Percentiles rank a stretch among this genome's conserved stretches.
Conservation (phyloP, 345 rosid genomes). For the Bruguiera gymnorhiza region DNA sequence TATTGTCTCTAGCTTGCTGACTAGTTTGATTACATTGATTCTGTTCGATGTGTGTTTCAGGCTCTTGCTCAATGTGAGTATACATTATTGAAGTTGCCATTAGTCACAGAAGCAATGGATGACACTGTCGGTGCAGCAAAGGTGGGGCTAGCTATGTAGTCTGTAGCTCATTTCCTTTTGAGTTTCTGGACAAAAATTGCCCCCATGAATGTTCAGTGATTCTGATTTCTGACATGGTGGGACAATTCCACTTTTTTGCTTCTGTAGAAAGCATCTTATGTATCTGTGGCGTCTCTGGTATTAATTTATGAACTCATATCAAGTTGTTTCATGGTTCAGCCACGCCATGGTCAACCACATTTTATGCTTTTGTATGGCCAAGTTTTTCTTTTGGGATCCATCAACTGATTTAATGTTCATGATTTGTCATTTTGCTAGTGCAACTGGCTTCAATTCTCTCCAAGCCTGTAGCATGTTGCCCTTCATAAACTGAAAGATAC, state of each 20-base stretch:
- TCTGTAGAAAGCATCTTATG: too few species aligned
- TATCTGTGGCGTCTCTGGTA: too few species aligned
- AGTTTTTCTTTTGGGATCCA: not conserved
- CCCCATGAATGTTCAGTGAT: not conserved
- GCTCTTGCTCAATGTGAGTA: too few species aligned
- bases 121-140: constrained; percentile 98
- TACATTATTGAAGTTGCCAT: too few species aligned
- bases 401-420: not conserved
- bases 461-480: constrained; percentile 57
- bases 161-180: not conserved
- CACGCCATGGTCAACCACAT: too few species aligned
- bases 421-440: not conserved
- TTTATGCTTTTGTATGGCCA: too few species aligned
- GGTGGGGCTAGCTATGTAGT: constrained; percentile 36
- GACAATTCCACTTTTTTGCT: not conserved
- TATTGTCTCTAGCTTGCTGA: too few species aligned
- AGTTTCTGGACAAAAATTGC: not conserved
- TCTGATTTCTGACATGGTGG: not conserved
- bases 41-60: too few species aligned
- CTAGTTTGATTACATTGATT: too few species aligned
- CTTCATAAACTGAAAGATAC: constrained; percentile 55
- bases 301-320: too few species aligned
- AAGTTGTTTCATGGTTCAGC: too few species aligned
- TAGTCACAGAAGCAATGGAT: constrained; percentile 46
- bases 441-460: constrained; percentile 10